phyloP scores from a whole-genome alignment of 441 rosid genomes.

The Erysimum cheiri region DNA sequence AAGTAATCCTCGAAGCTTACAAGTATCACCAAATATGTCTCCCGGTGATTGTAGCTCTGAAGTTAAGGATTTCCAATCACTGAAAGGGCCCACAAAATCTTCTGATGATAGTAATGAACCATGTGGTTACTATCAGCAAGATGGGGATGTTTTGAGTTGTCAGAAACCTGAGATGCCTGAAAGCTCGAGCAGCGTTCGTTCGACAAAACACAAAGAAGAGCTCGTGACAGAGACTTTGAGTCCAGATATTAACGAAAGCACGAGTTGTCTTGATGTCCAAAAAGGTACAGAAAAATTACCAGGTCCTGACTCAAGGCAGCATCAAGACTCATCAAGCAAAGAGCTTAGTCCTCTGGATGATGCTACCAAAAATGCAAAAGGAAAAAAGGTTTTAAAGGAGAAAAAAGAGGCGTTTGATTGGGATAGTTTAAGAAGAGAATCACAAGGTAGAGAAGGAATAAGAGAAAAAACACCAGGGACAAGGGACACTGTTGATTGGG shows the following conservation, averaged over 20 bases:
- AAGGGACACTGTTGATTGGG: slow-evolving; percentile 72
- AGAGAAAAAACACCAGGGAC: slow-evolving; percentile 56
- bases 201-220: slow-evolving; percentile 44
- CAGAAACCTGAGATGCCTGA: slow-evolving; percentile 45
- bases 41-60: slow-evolving; percentile 47
- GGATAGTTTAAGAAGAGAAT: slow-evolving; percentile 68
- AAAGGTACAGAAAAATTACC: slow-evolving; percentile 45
- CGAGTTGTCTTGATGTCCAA: slow-evolving; percentile 42
- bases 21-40: slow-evolving; percentile 37
- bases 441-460: slow-evolving; percentile 47
- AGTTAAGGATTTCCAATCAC: slow-evolving; percentile 42
- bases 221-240: slow-evolving; percentile 38
- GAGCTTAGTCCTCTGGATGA: slow-evolving; percentile 27
- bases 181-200: slow-evolving; percentile 35
- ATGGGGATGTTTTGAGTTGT: slow-evolving; percentile 36
- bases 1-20: slow-evolving; percentile 45
- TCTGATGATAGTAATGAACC: slow-evolving; percentile 46
- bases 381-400: slow-evolving; percentile 52
- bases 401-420: slow-evolving; percentile 57
- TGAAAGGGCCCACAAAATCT: slow-evolving; percentile 47
- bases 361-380: slow-evolving; percentile 51
- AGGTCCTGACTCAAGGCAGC: slow-evolving; percentile 44
- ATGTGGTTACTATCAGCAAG: slow-evolving; percentile 43
- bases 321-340: slow-evolving; percentile 38
- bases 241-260: slow-evolving; percentile 54